Base-by-base conservation (phyloP, 1,284 basidiomycete species). In the Austroboletus olivaceoglutinosus region DNA sequence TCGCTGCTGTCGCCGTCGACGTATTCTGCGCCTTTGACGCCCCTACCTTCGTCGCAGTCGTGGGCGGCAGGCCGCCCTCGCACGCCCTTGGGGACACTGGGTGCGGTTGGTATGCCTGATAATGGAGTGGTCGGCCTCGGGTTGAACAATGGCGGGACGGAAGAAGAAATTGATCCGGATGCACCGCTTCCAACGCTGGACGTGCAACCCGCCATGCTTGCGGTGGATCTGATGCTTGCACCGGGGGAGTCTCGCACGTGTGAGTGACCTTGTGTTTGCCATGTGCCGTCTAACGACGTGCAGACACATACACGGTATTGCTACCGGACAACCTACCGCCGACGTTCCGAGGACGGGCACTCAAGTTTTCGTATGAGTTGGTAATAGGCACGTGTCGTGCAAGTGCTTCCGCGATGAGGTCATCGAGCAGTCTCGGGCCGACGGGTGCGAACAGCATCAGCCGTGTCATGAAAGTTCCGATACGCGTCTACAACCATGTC, bases 361-460 rank as follows among this genome's bases (percentile, higher is more conserved):
- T 98, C 55, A 80, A 79, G 59, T 95, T 99, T 68, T 86, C 86
- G 10, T 99, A 98, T 66, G 86, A 93, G 58, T 80, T 99, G 12
- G 77, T 90, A 11, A 78, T 98, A 2, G 93, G 94, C 2, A 87
- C 89, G 0, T 94, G 91, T 70, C 81, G 92, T 4, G 79, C 83
- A 8, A 72, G 74, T 16, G 55, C 72, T 18, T 56, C 55, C 4
- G 63, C 44, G n/a, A 58, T 56, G 55, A 56, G 55, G 45, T 60
- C 56, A 19, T 55, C 61, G 45, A 55, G 56, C 18, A 62, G 55
- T 23, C 62, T 70, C 3, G 66, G 70, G 4, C 64, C 63, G 13
- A 68, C 71, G 1, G 74, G 75, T 22, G 68, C 74, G 12, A 76
- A 73, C 52, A 82, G 83, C 65, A 74, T 80, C 40, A 93, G 90